Percentiles rank a stretch among this genome's conserved stretches.
Evolutionary conservation across 139 green algal species (phyloP).

Genomic region (Diplosphaera chodatii): DNA sequence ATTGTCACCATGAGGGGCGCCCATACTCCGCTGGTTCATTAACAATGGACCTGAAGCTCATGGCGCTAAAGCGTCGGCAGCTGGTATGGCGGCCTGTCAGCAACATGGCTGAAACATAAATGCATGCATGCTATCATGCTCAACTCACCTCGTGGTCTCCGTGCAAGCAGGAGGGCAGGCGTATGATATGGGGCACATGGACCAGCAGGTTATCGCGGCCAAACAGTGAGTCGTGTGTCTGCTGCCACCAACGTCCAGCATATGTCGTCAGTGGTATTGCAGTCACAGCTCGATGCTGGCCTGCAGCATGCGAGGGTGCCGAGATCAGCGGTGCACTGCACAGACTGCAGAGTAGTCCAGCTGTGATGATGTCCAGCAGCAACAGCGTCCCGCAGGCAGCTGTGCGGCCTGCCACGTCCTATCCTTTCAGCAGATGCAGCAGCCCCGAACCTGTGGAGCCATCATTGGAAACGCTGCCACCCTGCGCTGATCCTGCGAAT

Average conservation of each 20-base stretch:
- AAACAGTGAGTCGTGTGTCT: background rate
- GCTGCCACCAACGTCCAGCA: too few species aligned
- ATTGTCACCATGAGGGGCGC: background rate
- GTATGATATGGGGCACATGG: background rate
- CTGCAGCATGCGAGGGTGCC: background rate
- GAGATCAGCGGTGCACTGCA: background rate
- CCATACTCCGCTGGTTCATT: background rate
- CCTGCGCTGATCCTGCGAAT: background rate
- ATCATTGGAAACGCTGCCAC: background rate
- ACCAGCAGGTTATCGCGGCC: background rate
- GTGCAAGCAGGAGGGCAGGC: background rate
- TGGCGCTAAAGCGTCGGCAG: background rate
- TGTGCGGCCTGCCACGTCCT: background rate
- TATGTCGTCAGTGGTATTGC: too few species aligned
- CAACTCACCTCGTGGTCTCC: too few species aligned
- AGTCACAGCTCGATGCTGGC: too few species aligned
- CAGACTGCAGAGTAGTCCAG: background rate
- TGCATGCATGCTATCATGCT: too few species aligned
- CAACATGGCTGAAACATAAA: too few species aligned
- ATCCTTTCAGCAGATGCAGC: background rate
- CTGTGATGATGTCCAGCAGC: background rate
- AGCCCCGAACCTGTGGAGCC: too few species aligned
- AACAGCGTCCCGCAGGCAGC: too few species aligned
- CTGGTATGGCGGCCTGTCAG: too few species aligned
- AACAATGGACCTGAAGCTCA: background rate